Conservation (phyloP, 768 basidiomycete species). For the Kwoniella sp. region DNA sequence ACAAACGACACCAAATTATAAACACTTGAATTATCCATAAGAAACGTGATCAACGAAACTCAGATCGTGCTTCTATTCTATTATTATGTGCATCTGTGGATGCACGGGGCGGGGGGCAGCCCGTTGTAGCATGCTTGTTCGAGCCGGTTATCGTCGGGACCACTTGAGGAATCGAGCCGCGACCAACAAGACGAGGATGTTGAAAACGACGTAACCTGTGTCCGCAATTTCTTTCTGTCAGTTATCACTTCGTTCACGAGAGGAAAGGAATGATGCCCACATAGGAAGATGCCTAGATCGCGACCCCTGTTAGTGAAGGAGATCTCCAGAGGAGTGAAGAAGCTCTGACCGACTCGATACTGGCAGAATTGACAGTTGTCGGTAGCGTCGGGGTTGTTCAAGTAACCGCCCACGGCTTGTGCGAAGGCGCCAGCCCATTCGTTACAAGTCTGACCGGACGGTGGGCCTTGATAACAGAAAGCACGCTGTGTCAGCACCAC, state of each 20-base stretch:
- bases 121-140: no score
- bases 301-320: slow-evolving; percentile 32
- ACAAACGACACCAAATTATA: no score
- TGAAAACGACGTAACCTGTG: slow-evolving; percentile 61
- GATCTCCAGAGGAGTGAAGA: slow-evolving; percentile 38
- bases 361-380: slow-evolving; percentile 71
- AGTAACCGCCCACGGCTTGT: slow-evolving; percentile 68
- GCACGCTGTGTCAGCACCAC: slow-evolving; percentile 56
- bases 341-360: slow-evolving; percentile 39
- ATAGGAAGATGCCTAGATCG: slow-evolving; percentile 44
- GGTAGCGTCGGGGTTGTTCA: slow-evolving; percentile 70
- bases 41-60: no score
- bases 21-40: no score
- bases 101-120: no score
- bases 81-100: no score
- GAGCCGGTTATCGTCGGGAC: slow-evolving; percentile 28
- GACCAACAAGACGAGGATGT: slow-evolving; percentile 59
- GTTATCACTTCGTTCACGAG: slow-evolving; percentile 6
- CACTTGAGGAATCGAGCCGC: slow-evolving; percentile 39
- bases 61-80: no score
- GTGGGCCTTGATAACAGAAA: slow-evolving; percentile 63
- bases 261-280: not conserved
- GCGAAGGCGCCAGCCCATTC: slow-evolving; percentile 76
- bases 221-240: not conserved
- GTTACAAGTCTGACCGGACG: slow-evolving; percentile 71